Evolutionary conservation across 495 filamentous ascomycete genomes (phyloP).

Genomic region (Penicillium paradoxum): DNA sequence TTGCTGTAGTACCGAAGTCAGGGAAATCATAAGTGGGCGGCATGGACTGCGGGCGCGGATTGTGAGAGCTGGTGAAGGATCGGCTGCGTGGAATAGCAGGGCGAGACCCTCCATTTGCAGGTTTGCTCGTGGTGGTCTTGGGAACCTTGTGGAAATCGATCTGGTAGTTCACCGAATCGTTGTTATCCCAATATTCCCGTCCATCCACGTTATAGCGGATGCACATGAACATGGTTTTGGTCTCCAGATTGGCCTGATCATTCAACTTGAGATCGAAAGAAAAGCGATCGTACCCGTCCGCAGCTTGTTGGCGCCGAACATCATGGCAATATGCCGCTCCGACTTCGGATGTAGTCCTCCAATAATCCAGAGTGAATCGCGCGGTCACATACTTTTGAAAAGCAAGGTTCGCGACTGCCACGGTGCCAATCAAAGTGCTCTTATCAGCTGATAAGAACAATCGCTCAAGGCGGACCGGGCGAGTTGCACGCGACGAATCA

Average conservation of each 20-base stretch:
- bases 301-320: constrained; percentile 58
- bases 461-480: constrained; percentile 71
- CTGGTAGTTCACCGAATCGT: constrained; percentile 77
- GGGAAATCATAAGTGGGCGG: constrained; percentile 65
- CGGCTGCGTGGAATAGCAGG: constrained; percentile 74
- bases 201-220: constrained; percentile 82
- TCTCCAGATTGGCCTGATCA: constrained; percentile 83
- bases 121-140: constrained; percentile 49
- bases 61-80: constrained; percentile 38
- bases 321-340: constrained; percentile 81
- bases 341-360: constrained; percentile 96
- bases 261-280: constrained; percentile 89
- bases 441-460: constrained; percentile 84
- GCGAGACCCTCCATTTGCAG: constrained; percentile 47
- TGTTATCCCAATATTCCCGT: constrained; percentile 95
- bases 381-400: constrained; percentile 86
- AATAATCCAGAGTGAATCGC: constrained; percentile 93
- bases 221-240: constrained; percentile 87
- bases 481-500: constrained; percentile 53
- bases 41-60: constrained; percentile 56
- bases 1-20: constrained; percentile 50
- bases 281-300: constrained; percentile 79
- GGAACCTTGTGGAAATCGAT: constrained; percentile 80
- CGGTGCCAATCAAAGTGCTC: constrained; percentile 72
- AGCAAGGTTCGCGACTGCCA: constrained; percentile 81